A percentile compares a stretch with the other conserved stretches of the same genome.
phyloP scores from a whole-genome alignment of 78 protist genomes.

The Dictyostelium purpureum region DNA sequence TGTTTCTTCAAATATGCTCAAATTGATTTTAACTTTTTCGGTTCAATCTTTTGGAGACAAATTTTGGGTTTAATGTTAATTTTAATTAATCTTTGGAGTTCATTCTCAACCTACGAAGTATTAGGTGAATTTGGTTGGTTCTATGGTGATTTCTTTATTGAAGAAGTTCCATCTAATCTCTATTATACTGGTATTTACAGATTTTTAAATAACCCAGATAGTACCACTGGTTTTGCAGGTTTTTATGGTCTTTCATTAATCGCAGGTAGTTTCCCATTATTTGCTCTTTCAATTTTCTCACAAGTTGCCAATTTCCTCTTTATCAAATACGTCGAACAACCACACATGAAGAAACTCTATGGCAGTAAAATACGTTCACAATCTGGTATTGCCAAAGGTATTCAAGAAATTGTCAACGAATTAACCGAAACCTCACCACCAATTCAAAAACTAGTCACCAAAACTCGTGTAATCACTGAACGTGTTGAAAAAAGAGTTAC shows the following conservation, averaged over 20 bases:
- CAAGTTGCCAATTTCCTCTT: constrained; percentile 67
- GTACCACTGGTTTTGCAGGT: constrained; percentile 74
- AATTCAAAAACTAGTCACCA: constrained; percentile 59
- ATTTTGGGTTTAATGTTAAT: constrained; percentile 67
- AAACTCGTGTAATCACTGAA: constrained; percentile 50
- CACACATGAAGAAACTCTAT: constrained; percentile 84
- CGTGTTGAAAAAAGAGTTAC: constrained; percentile 52
- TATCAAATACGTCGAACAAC: constrained; percentile 76
- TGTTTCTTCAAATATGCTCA: constrained; percentile 50
- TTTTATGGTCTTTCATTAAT: constrained; percentile 78
- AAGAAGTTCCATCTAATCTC: constrained; percentile 39
- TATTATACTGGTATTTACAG: constrained; percentile 84
- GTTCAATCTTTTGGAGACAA: constrained; percentile 64
- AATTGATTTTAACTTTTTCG: constrained; percentile 41
- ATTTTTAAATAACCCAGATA: constrained; percentile 85
- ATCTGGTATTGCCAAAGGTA: constrained; percentile 65
- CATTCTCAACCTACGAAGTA: constrained; percentile 59
- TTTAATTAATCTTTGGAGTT: constrained; percentile 67
- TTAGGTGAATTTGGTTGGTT: constrained; percentile 87
- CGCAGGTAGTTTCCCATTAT: constrained; percentile 53
- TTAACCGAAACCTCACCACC: constrained; percentile 45
- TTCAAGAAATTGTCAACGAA: constrained; percentile 74
- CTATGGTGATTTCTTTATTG: constrained; percentile 87
- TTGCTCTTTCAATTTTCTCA: constrained; percentile 67
- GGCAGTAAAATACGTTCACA: constrained; percentile 75